Percentiles rank a stretch among this genome's conserved stretches.
phyloP scores from a whole-genome alignment of 164 flowering plant genomes.

The Magnolia sinica region DNA sequence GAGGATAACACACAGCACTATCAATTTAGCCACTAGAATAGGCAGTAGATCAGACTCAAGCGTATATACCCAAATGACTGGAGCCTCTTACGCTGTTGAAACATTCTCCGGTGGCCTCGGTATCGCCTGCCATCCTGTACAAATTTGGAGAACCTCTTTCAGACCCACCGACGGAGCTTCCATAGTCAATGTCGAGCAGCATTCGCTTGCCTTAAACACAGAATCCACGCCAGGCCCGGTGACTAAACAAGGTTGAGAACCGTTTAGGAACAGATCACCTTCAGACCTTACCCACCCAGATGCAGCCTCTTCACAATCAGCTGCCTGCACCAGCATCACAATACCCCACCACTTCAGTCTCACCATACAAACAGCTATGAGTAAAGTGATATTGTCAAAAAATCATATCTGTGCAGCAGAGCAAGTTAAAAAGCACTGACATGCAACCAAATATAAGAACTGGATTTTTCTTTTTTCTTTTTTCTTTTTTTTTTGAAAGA shows the following conservation, averaged over 20 bases:
- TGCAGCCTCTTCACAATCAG: slow-evolving; percentile 26
- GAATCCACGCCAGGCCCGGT: slow-evolving; percentile 9
- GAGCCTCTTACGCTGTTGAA: neutral
- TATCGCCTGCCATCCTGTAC: slow-evolving; percentile 39
- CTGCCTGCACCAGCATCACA: slow-evolving; percentile 27
- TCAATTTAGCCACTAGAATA: neutral
- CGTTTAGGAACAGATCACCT: slow-evolving; percentile 37
- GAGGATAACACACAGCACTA: neutral
- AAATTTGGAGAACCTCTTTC: slow-evolving; percentile 27
- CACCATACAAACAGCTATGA: neutral
- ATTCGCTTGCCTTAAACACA: slow-evolving; percentile 32
- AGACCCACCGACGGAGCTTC: slow-evolving; percentile 34
- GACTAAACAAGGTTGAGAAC: slow-evolving; percentile 24
- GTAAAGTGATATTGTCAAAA: too few relatives aligned
- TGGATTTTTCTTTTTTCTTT: too few relatives aligned
- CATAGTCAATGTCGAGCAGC: slow-evolving; percentile 33
- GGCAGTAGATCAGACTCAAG: neutral
- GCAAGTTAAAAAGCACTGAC: neutral
- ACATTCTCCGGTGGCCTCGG: slow-evolving; percentile 21
- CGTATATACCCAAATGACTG: neutral
- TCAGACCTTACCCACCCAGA: slow-evolving; percentile 39
- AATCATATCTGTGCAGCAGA: neutral
- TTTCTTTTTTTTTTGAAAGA: too few relatives aligned
- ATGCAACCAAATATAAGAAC: too few relatives aligned
- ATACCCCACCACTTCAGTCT: neutral